These are phyloP conservation scores for Rubroboletus pulcherrimus DNA, from an alignment of 768 basidiomycete genomes.

Conservation along the genomic window DNA sequence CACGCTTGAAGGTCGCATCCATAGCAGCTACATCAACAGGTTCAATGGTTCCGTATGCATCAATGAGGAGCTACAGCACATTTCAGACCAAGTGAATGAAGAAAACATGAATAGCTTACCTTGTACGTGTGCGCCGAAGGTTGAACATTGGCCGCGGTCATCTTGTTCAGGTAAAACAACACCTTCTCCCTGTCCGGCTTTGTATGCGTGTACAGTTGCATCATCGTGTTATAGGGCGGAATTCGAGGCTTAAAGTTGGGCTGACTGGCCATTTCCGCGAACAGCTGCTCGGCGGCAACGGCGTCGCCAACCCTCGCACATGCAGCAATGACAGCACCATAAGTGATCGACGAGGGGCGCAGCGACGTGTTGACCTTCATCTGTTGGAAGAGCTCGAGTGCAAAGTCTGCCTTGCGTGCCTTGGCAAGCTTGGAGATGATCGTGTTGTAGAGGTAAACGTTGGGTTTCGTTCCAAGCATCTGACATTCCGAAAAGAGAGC, in stretches of 20 bases:
- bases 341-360: conserved; percentile 81
- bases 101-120: conserved; percentile 36
- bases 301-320: conserved; percentile 92
- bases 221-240: conserved; percentile 98
- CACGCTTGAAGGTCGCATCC: conserved; percentile 68
- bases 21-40: conserved; percentile 73
- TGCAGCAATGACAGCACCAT: conserved; percentile 90
- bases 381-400: conserved; percentile 79
- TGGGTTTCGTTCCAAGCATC: conserved; percentile 64
- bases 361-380: conserved; percentile 67
- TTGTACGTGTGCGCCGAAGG: conserved; percentile 96
- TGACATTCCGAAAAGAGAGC: conserved; percentile 79
- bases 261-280: conserved; percentile 75
- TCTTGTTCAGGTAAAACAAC: conserved; percentile 67
- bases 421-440: conserved; percentile 94
- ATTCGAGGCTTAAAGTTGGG: conserved; percentile 81
- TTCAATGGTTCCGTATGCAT: conserved; percentile 82
- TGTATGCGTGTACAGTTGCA: conserved; percentile 92
- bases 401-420: conserved; percentile 89
- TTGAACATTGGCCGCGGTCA: conserved; percentile 54
- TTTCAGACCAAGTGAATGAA: not conserved
- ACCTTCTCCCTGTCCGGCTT: conserved; percentile 80
- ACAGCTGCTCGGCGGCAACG: conserved; percentile 74
- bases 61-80: conserved; percentile 67
- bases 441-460: conserved; percentile 92